phyloP scores from a whole-genome alignment of 306 rosid genomes.

The Dalbergia cultrata region DNA sequence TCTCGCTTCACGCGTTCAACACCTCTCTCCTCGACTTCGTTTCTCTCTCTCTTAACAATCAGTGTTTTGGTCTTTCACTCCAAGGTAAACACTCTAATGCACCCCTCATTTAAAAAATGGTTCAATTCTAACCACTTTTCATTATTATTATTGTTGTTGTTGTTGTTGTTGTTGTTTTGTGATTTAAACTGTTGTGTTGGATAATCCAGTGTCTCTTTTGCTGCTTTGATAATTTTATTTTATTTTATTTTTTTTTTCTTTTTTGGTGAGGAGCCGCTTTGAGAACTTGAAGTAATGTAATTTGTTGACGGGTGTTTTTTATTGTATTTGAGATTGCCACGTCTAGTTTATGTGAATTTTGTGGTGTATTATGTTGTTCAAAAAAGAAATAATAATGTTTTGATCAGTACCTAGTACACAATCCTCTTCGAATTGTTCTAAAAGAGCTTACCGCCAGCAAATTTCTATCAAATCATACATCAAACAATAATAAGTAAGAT shows the following conservation, averaged over 20 bases:
- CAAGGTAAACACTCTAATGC: constrained; percentile 9
- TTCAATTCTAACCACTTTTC: neutral
- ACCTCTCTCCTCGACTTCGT: neutral
- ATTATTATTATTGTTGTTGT: neutral
- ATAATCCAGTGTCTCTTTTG: neutral
- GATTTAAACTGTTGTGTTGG: neutral
- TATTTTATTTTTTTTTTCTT: too few relatives aligned
- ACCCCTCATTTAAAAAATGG: neutral
- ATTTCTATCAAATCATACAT: too few relatives aligned
- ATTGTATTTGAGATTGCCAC: neutral
- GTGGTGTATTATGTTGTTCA: neutral
- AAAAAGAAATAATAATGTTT: too few relatives aligned
- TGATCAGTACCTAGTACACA: too few relatives aligned
- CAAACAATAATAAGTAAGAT: too few relatives aligned
- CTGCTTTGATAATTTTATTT: neutral
- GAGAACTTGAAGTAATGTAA: neutral
- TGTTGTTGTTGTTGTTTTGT: neutral
- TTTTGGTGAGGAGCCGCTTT: too few relatives aligned
- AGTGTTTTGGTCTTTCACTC: neutral
- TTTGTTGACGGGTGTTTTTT: neutral
- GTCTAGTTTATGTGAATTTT: constrained; percentile 13
- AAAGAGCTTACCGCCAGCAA: too few relatives aligned
- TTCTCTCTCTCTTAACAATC: neutral
- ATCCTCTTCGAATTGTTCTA: too few relatives aligned
- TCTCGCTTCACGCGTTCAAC: neutral